These are phyloP conservation scores for Paramecium pentaurelia DNA, from an alignment of 73 alveolate genomes.

Conservation along the genomic window DNA sequence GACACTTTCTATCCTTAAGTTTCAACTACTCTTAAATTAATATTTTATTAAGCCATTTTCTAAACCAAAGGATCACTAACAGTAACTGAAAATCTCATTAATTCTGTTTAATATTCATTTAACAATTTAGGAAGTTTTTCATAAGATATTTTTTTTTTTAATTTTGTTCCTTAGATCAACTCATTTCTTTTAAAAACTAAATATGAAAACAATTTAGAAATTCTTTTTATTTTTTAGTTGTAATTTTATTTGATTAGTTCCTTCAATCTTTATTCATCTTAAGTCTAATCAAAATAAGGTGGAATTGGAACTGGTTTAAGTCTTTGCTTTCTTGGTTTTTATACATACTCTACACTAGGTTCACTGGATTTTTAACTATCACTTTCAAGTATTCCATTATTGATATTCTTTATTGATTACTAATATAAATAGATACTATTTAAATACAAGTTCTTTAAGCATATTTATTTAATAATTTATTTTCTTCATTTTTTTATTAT, in stretches of 20 bases:
- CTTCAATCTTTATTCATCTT: neutral
- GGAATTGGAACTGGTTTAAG: neutral
- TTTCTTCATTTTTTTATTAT: neutral
- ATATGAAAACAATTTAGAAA: neutral
- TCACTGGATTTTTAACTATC: neutral
- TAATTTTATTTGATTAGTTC: neutral
- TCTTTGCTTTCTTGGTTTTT: neutral
- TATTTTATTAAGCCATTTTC: neutral
- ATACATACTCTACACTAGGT: constrained; percentile 2
- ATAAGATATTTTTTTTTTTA: neutral
- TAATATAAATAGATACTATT: neutral
- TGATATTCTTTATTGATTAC: neutral
- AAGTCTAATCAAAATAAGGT: neutral
- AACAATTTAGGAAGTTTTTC: neutral
- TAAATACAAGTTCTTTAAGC: neutral
- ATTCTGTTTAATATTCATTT: neutral
- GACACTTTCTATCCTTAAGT: neutral
- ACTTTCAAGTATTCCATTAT: neutral
- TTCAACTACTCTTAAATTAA: neutral
- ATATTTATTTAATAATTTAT: neutral
- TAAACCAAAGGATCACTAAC: neutral
- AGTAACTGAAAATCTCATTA: neutral
- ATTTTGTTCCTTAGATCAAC: neutral
- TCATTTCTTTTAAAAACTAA: neutral
- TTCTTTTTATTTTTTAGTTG: neutral